phyloP scores from a whole-genome alignment of 2,329 filamentous ascomycete genomes.

The Fusarium euwallaceae region DNA sequence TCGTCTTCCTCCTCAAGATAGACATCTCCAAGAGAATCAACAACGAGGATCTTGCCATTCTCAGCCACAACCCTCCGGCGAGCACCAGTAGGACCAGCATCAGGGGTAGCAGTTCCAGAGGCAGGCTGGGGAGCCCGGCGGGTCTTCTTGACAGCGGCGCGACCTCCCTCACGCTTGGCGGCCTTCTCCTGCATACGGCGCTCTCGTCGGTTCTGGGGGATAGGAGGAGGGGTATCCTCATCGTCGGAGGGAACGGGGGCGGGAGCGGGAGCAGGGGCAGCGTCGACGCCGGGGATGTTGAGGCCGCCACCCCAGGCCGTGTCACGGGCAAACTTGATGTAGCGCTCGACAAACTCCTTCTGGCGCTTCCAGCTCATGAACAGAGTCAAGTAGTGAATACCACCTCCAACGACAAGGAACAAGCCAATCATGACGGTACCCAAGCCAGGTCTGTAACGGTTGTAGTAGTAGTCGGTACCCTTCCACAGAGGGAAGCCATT shows the following conservation, averaged over 20 bases:
- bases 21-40: constrained; percentile 92
- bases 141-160: constrained; percentile 64
- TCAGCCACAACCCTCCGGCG: constrained; percentile 92
- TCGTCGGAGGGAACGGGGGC: constrained; percentile 62
- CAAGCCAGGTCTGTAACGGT: constrained; percentile 89
- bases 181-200: constrained; percentile 91
- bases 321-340: constrained; percentile 89
- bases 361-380: constrained; percentile 91
- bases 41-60: constrained; percentile 95
- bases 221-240: constrained; percentile 60
- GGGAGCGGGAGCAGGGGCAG: constrained; percentile 57
- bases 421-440: constrained; percentile 86
- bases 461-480: constrained; percentile 98
- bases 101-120: constrained; percentile 64
- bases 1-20: constrained; percentile 94
- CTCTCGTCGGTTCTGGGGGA: constrained; percentile 84
- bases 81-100: constrained; percentile 72
- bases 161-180: constrained; percentile 76
- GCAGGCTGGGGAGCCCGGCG: constrained; percentile 51
- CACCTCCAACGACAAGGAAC: constrained; percentile 86
- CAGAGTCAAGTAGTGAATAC: constrained; percentile 86
- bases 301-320: constrained; percentile 91
- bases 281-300: constrained; percentile 76
- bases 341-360: constrained; percentile 89
- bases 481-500: constrained; percentile 98